phyloP scores from a whole-genome alignment of 345 rosid species.

The Erodium maritimum region DNA sequence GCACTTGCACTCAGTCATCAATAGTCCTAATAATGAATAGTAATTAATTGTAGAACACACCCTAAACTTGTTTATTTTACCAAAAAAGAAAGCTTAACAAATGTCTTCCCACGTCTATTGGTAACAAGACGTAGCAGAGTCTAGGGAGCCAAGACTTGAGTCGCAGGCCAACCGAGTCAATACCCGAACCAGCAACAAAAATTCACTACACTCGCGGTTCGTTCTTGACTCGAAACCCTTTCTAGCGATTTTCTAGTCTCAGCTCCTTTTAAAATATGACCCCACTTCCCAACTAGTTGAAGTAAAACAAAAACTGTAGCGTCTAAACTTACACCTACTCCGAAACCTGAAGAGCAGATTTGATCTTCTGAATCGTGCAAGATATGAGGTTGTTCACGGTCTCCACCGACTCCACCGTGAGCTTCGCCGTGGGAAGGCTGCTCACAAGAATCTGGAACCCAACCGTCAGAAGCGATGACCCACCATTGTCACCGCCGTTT shows the following conservation, averaged over 20 bases:
- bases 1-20: no score
- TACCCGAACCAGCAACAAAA: slow-evolving; percentile 29
- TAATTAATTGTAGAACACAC: no score
- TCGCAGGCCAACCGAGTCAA: slow-evolving; percentile 17
- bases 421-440: slow-evolving; percentile 30
- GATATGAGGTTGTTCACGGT: slow-evolving; percentile 52
- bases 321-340: background rate
- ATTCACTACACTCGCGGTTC: slow-evolving; percentile 16
- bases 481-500: background rate
- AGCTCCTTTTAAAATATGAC: no score
- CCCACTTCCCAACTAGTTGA: no score
- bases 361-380: slow-evolving; percentile 50
- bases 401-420: slow-evolving; percentile 41
- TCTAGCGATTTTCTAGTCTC: background rate
- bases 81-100: no score
- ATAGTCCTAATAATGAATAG: no score
- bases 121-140: no score
- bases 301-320: background rate
- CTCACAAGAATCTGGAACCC: slow-evolving; percentile 55
- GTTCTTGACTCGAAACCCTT: slow-evolving; percentile 33
- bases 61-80: no score
- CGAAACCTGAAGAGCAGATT: slow-evolving; percentile 23
- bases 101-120: no score
- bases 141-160: no score
- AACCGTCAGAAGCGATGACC: slow-evolving; percentile 30